Evolutionary conservation across 805 yeast genomes (phyloP).

Genomic region (Aciculoconidium aculeatum): DNA sequence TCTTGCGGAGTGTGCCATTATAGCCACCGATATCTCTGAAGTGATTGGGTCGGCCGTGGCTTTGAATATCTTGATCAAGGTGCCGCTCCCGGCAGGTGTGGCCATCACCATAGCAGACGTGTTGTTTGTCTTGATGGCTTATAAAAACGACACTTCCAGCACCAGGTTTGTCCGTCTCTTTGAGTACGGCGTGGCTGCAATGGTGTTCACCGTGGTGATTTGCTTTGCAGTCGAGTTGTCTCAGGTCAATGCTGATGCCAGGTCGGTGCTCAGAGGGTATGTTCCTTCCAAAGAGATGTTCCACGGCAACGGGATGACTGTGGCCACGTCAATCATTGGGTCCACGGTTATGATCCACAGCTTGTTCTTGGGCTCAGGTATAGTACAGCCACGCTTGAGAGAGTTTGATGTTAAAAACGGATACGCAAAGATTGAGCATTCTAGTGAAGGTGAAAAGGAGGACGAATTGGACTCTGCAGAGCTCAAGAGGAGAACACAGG

Average conservation of each 20-base stretch:
- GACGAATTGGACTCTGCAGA: conserved; percentile 2
- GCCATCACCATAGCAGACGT: conserved; percentile 41
- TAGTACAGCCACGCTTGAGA: conserved; percentile 44
- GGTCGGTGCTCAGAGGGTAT: conserved; percentile 39
- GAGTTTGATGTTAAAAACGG: conserved; percentile 39
- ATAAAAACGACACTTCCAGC: conserved; percentile 38
- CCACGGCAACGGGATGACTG: conserved; percentile 37
- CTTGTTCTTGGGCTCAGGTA: conserved; percentile 42
- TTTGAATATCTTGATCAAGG: conserved; percentile 36
- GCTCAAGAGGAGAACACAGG: conserved; percentile 2
- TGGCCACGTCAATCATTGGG: conserved; percentile 44
- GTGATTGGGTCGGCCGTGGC: conserved; percentile 51
- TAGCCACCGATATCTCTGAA: conserved; percentile 50
- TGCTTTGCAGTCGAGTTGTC: conserved; percentile 43
- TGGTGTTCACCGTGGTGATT: conserved; percentile 38
- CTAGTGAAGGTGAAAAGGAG: conserved; percentile 5
- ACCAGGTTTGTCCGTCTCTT: conserved; percentile 28
- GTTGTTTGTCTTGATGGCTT: conserved; percentile 41
- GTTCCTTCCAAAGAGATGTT: conserved; percentile 40
- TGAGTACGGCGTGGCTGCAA: conserved; percentile 36
- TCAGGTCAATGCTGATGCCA: conserved; percentile 25
- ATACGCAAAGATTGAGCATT: conserved; percentile 18
- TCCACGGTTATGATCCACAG: conserved; percentile 51
- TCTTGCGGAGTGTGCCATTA: conserved; percentile 43
- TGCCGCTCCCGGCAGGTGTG: conserved; percentile 48